Conservation (phyloP, 2,329 filamentous ascomycete genomes). For the Cadophora malorum region DNA sequence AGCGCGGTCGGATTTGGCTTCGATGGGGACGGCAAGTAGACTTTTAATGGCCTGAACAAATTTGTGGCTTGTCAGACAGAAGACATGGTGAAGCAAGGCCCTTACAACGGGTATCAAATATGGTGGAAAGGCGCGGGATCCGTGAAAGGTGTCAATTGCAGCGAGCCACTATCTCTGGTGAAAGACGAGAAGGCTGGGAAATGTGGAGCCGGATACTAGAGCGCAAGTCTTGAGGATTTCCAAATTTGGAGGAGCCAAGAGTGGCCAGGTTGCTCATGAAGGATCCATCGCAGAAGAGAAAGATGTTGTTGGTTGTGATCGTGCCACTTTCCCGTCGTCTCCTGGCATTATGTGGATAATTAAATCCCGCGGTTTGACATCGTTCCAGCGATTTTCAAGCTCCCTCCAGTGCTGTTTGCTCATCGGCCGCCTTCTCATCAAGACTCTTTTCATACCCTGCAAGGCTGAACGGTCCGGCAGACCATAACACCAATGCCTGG, state of each 20-base stretch:
- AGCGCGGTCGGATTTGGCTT: background rate
- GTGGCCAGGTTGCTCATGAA: background rate
- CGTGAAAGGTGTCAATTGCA: conserved; percentile 11
- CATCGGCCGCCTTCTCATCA: conserved; percentile 1
- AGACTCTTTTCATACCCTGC: conserved; percentile 67
- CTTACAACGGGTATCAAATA: conserved; percentile 8
- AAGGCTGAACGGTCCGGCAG: conserved; percentile 74
- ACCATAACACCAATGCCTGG: conserved; percentile 81
- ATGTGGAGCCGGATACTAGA: background rate
- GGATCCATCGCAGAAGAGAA: background rate
- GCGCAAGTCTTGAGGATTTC: background rate
- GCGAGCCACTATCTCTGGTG: conserved; percentile 11
- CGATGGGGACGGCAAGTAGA: conserved; percentile 4
- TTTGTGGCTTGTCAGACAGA: conserved; percentile 20
- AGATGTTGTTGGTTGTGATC: background rate
- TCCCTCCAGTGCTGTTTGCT: background rate
- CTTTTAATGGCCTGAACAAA: conserved; percentile 14
- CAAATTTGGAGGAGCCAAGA: background rate
- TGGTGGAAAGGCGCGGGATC: conserved; percentile 19
- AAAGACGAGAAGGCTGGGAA: background rate
- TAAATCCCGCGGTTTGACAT: background rate
- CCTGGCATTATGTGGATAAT: background rate
- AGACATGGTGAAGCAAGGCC: background rate
- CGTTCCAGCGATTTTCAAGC: background rate
- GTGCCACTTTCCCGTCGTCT: background rate